These are phyloP conservation scores for Pulveroboletus sp. DNA, from an alignment of 768 basidiomycete genomes.

Conservation along the genomic window DNA sequence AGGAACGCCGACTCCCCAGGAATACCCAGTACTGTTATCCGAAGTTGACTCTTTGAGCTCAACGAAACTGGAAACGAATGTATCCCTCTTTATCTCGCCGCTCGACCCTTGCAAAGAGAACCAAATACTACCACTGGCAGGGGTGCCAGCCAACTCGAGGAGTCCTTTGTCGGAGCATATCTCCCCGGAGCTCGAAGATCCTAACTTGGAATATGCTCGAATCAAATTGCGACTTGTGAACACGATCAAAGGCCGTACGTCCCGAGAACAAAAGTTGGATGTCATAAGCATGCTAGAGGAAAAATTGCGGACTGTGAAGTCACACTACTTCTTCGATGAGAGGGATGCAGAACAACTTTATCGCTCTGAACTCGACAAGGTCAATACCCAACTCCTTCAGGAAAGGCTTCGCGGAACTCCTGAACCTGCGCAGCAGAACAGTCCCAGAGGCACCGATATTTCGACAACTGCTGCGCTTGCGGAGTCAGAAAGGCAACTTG, in stretches of 20 bases:
- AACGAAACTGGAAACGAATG: constrained; percentile 38
- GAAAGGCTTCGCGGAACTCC: constrained; percentile 36
- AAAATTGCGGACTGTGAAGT: constrained; percentile 45
- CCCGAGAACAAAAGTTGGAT: constrained; percentile 24
- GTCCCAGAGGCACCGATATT: not conserved
- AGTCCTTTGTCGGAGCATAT: constrained; percentile 26
- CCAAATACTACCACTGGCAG: constrained; percentile 2
- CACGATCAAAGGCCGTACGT: constrained; percentile 36
- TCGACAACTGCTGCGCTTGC: not conserved
- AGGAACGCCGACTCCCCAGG: constrained; percentile 4
- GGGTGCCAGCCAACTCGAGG: constrained; percentile 2
- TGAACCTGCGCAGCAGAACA: not conserved
- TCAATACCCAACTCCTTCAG: constrained; percentile 43
- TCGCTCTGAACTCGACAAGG: constrained; percentile 49
- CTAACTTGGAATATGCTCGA: constrained; percentile 59
- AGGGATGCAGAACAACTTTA: constrained; percentile 62
- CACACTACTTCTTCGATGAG: constrained; percentile 70
- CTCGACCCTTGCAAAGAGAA: not conserved
- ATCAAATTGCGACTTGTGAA: constrained; percentile 56
- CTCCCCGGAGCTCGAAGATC: constrained; percentile 48
- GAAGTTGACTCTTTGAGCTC: constrained; percentile 3
- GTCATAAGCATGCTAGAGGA: constrained; percentile 40
- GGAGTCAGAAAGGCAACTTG: constrained; percentile 19
- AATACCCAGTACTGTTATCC: not conserved
- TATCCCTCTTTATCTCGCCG: constrained; percentile 39